Base-by-base conservation (phyloP, 2,329 filamentous ascomycete genomes). In the Daldinia sp. region DNA sequence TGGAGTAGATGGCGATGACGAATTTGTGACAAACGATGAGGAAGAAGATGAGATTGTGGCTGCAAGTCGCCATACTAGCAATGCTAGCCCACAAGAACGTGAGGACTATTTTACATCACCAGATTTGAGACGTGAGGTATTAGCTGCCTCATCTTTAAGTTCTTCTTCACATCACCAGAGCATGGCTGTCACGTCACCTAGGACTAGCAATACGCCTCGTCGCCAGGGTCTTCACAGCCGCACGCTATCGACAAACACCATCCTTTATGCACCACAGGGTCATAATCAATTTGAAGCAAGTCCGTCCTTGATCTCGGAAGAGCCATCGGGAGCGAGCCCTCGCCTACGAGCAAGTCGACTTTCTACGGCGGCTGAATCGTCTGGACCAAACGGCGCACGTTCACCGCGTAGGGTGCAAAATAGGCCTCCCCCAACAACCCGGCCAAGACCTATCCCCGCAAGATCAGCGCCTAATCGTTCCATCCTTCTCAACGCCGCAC, bases 1-100 rank as follows among this genome's bases (percentile, higher is more conserved):
- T 0, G 92, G 95, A 71, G 92, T 89, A 5, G 93, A 96, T 73
- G 92, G 93, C 0, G 94, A 97, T 71, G 94, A 97, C 71, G 94
- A 97, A 75, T 81, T 94, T n/a, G 85, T 91, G 10, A 94, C 91
- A 3, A 91, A 93, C 58, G 91, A 93, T 58, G 90, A 94, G 58
- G 87, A 88, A 29, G 85, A 86, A 57, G 83, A 87, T 50, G 80
- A 82, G 13, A 77, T 73, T 72, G 74, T 78, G 71, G 79, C 80
- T 68, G 79, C 83, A 73, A 78, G 61, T 61, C 72, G 59, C 25
- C 58, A 75, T 62, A 74, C 52, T 68, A 64, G 69, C 37, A 68
- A 68, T 56, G 72, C 60, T 32, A 51, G 62, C 25, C 57, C 29
- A 7, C 77, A 75, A 25, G 71, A 76, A 15, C 77, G 79, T 7